Evolutionary conservation across 1,284 basidiomycete genomes (phyloP).

Genomic region (Cystobasidium slooffiae): DNA sequence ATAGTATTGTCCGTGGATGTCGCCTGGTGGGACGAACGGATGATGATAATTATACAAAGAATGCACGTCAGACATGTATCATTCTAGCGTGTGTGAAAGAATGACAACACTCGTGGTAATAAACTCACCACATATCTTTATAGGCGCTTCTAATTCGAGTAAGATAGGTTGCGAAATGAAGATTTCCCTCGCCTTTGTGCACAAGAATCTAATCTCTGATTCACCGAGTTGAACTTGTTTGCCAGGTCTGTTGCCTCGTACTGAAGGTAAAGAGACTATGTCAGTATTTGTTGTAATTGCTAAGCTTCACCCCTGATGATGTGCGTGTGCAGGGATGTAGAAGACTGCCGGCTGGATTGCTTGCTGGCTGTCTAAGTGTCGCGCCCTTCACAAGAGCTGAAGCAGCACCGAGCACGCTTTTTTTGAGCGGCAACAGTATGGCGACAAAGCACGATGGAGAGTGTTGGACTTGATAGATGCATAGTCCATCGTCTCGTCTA

Average conservation of each 20-base stretch:
- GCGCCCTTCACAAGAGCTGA: background rate
- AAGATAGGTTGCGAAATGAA: constrained; percentile 95
- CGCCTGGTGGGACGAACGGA: constrained; percentile 64
- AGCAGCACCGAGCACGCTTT: background rate
- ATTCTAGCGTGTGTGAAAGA: constrained; percentile 24
- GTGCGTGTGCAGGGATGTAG: too few species aligned
- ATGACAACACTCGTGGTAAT: background rate
- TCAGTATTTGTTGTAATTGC: background rate
- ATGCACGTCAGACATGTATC: background rate
- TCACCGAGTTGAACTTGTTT: constrained; percentile 92
- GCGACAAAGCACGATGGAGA: background rate
- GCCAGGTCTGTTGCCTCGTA: constrained; percentile 89
- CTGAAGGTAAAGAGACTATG: constrained; percentile 58
- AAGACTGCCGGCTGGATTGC: too few species aligned
- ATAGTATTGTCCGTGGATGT: constrained; percentile 95
- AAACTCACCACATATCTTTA: constrained; percentile 91
- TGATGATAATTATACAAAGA: background rate
- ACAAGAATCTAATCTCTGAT: constrained; percentile 94
- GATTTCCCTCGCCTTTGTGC: constrained; percentile 91
- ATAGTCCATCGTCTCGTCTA: background rate
- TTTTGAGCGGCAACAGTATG: constrained; percentile 1
- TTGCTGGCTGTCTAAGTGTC: too few species aligned
- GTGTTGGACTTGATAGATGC: too few species aligned
- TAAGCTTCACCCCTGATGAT: background rate
- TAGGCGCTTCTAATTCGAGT: constrained; percentile 90